Base-by-base conservation (phyloP, 306 rosid species). In the Trifolium subterraneum region DNA sequence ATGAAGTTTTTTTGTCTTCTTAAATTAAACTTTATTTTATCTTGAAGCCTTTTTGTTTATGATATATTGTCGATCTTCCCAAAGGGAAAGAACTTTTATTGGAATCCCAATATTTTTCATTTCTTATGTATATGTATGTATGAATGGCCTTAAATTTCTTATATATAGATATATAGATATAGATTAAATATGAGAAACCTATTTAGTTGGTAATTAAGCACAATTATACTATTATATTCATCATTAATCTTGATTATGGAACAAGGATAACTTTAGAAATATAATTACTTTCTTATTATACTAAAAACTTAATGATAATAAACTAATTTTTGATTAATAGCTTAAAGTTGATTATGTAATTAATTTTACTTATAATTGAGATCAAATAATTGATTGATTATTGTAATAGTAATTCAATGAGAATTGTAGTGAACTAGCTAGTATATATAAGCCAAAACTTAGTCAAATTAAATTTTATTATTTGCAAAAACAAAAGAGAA, bases 51-150 rank as follows among this genome's bases (percentile, higher is more conserved):
- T 52, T 63, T 52, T 63, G 48, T 73, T 81, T 64, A 22, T 66
- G 62, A 19, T 19, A 18, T 22, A 22, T 56, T 65, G 45, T 63
- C 36, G n/a, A 33, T 84, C 82, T 82, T 84, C 77, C 87, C 86
- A 54, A 84, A 81, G 89, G 89, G 86, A 84, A 75, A 81, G 75
- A 76, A 75, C 64, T 55, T 70, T 74, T 35, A 36, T 36, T 52
- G 3, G 60, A 79, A 77, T 74, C 66, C 50, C 14, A 67, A 74
- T 39, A 73, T 67, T 84, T 86, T 70, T 56, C 51, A 58, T 67
- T 74, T 33, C 56, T 65, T 55, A 45, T 59, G 31, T 29, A 29
- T 29, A 36, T 36, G 39, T 36, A 36, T 36, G 39, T 7, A 7
- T 36, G 39, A 2, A 36, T 36, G 10, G 8, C 39, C 39, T 36